A percentile compares a stretch with the other conserved stretches of the same genome.
These are phyloP conservation scores for Salix suchowensis DNA, from an alignment of 345 rosid species.

Conservation along the genomic window DNA sequence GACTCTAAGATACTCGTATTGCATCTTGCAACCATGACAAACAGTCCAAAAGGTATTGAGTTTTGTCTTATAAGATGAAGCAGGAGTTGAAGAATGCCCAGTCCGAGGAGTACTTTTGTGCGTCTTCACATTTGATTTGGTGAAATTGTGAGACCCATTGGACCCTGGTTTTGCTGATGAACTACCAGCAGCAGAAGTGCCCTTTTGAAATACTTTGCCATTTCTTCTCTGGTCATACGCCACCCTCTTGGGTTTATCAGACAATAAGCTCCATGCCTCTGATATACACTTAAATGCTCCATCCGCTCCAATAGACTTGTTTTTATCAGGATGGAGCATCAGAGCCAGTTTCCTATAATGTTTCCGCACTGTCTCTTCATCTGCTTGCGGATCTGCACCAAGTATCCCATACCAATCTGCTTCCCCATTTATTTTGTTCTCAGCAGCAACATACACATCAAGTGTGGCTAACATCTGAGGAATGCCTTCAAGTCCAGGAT, in stretches of 20 bases:
- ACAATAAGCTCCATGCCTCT: slow-evolving; percentile 57
- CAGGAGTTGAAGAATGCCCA: slow-evolving; percentile 13
- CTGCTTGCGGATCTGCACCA: slow-evolving; percentile 50
- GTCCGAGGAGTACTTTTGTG: slow-evolving; percentile 16
- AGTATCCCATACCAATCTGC: slow-evolving; percentile 77
- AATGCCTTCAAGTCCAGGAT: slow-evolving; percentile 70
- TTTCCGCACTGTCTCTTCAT: slow-evolving; percentile 57
- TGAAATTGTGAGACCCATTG: slow-evolving; percentile 38
- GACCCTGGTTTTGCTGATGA: slow-evolving; percentile 27
- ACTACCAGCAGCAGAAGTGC: slow-evolving; percentile 32
- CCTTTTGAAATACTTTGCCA: slow-evolving; percentile 33
- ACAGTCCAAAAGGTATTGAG: slow-evolving; percentile 43
- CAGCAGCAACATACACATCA: slow-evolving; percentile 64
- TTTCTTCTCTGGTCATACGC: slow-evolving; percentile 50
- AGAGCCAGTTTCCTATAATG: slow-evolving; percentile 67
- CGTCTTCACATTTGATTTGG: slow-evolving; percentile 26
- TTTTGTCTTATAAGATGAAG: slow-evolving; percentile 23
- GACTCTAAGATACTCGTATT: slow-evolving; percentile 40
- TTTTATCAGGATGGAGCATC: slow-evolving; percentile 85
- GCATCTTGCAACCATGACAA: slow-evolving; percentile 44
- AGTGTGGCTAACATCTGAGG: slow-evolving; percentile 51
- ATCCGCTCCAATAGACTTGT: slow-evolving; percentile 73
- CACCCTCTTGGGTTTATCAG: slow-evolving; percentile 60
- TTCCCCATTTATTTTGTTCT: slow-evolving; percentile 57
- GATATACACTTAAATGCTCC: slow-evolving; percentile 63